These are phyloP conservation scores for Boletus sp. DNA, from an alignment of 768 basidiomycete species.

Conservation along the genomic window DNA sequence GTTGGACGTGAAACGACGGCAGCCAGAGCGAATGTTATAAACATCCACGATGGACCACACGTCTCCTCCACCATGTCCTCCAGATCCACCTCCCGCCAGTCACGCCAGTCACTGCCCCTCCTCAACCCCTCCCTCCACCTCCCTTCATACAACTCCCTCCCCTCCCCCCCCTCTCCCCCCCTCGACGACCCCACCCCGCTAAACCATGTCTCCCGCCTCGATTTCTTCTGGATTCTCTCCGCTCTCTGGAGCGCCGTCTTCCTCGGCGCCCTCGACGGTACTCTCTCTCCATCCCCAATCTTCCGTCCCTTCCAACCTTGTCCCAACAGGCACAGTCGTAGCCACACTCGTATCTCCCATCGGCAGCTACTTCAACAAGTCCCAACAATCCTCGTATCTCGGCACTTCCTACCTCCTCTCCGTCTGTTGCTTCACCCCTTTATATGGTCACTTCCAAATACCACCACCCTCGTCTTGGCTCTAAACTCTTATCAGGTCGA, in stretches of 20 bases:
- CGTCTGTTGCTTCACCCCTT: conserved; percentile 86
- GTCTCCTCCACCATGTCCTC: conserved; percentile 32
- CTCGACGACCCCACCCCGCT: conserved; percentile 29
- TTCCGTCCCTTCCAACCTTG: neutral
- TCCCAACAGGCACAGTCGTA: conserved; percentile 64
- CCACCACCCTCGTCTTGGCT: conserved; percentile 1
- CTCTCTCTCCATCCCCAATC: conserved; percentile 18
- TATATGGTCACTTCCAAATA: conserved; percentile 59
- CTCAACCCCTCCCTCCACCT: conserved; percentile 33
- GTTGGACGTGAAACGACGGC: conserved; percentile 19
- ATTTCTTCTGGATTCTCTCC: conserved; percentile 67
- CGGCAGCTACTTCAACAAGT: conserved; percentile 79
- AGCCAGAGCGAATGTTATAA: conserved; percentile 21
- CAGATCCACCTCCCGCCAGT: conserved; percentile 38
- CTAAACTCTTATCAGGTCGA: conserved; percentile 52
- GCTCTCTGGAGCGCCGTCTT: conserved; percentile 83
- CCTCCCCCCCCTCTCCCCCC: conserved; percentile 30
- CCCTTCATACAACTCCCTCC: conserved; percentile 45
- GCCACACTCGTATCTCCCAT: conserved; percentile 83
- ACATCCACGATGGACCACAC: neutral
- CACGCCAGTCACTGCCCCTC: conserved; percentile 60
- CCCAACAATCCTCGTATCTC: conserved; percentile 79
- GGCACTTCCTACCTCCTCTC: conserved; percentile 86
- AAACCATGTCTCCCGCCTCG: conserved; percentile 48
- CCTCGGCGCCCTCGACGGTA: conserved; percentile 82